Evolutionary conservation across 495 filamentous ascomycete species (phyloP).

Genomic region (Penicillium turbatum): DNA sequence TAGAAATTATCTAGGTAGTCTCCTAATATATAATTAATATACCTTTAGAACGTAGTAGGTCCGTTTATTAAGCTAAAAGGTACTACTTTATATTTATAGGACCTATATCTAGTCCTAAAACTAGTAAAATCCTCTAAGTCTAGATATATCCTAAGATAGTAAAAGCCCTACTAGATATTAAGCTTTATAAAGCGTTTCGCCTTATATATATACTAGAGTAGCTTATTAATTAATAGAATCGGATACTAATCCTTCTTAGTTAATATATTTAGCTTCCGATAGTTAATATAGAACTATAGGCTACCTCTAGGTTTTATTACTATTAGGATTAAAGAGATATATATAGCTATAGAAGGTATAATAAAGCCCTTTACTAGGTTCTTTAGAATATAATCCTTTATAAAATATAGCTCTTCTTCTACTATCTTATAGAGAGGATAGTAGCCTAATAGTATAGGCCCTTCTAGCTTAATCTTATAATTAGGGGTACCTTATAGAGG

Average conservation of each 20-base stretch:
- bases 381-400: neutral
- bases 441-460: no score
- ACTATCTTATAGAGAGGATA: no score
- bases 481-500: neutral
- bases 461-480: neutral
- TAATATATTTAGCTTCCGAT: neutral
- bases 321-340: no score
- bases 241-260: neutral
- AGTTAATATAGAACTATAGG: neutral
- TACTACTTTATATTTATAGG: neutral
- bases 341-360: no score
- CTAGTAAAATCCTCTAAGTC: neutral
- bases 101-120: neutral
- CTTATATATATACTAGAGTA: neutral
- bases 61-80: no score
- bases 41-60: neutral
- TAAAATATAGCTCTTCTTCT: no score
- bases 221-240: neutral
- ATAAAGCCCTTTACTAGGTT: neutral
- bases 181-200: neutral
- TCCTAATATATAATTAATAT: no score
- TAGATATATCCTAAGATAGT: neutral
- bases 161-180: neutral
- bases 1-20: no score
- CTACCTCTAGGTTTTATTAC: no score